phyloP scores from a whole-genome alignment of 208 protist genomes.

The Trypanosoma congolense region DNA sequence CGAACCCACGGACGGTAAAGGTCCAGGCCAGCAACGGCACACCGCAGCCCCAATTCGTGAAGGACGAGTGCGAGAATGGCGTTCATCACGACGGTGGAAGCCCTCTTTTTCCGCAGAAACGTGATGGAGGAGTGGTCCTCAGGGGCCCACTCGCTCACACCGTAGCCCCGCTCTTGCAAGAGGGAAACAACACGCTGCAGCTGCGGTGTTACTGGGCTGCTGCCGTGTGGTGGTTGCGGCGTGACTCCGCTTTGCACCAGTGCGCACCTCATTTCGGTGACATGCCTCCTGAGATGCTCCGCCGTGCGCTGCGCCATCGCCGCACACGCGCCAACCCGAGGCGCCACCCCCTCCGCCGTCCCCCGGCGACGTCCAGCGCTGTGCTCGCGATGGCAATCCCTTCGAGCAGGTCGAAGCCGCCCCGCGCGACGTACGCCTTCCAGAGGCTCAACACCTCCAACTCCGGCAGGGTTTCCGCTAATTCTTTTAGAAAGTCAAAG shows the following conservation, averaged over 20 bases:
- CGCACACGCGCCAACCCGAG: conserved; percentile 6
- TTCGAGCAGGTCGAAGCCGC: conserved; percentile 36
- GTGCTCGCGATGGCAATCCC: conserved; percentile 40
- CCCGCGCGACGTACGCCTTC: conserved; percentile 20
- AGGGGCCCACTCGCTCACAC: conserved; percentile 24
- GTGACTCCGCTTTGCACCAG: not conserved
- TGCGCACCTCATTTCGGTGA: conserved; percentile 11
- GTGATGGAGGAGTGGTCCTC: conserved; percentile 40
- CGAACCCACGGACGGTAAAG: conserved; percentile 40
- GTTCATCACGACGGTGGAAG: conserved; percentile 49
- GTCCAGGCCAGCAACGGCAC: conserved; percentile 38
- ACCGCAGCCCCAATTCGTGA: conserved; percentile 16
- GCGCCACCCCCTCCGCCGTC: conserved; percentile 10
- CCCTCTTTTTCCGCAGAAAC: conserved; percentile 20
- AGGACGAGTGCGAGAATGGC: conserved; percentile 33
- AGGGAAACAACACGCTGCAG: not conserved
- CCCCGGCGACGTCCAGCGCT: conserved; percentile 21
- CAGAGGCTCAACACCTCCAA: conserved; percentile 46
- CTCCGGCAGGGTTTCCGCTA: conserved; percentile 25
- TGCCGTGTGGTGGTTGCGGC: not conserved
- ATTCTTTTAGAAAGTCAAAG: conserved; percentile 54
- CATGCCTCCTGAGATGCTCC: not conserved
- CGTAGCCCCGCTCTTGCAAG: conserved; percentile 12
- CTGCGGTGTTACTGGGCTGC: not conserved
- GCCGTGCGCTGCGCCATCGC: not conserved